Conservation (phyloP, 2,329 filamentous ascomycete genomes). For the Pseudogymnoascus pannorum region DNA sequence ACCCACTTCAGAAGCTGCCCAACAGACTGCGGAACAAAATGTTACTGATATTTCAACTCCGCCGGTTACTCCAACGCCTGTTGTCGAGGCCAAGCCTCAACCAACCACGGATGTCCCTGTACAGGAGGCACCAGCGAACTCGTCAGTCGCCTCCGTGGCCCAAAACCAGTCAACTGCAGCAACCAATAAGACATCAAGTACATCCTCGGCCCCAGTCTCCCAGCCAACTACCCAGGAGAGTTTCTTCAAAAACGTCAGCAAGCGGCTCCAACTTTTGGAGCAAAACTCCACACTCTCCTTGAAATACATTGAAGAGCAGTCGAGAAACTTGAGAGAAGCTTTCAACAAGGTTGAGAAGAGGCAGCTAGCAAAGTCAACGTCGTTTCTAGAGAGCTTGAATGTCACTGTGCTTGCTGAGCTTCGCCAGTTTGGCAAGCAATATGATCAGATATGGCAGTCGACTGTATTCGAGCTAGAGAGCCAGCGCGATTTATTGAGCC, state of each 20-base stretch:
- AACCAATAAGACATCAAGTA: constrained; percentile 27
- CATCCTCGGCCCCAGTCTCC: constrained; percentile 40
- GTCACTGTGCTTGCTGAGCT: constrained; percentile 77
- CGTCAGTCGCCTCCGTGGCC: not conserved
- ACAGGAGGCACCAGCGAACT: not conserved
- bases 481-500: constrained; percentile 76
- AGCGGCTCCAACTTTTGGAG: constrained; percentile 84
- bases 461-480: constrained; percentile 87
- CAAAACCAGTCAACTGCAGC: not conserved
- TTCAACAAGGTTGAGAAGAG: constrained; percentile 81
- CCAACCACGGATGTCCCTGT: not conserved
- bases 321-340: constrained; percentile 78
- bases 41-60: not conserved
- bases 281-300: constrained; percentile 86
- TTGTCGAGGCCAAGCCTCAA: not conserved
- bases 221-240: constrained; percentile 89
- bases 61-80: not conserved
- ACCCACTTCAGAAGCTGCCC: not conserved
- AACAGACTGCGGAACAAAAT: not conserved
- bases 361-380: constrained; percentile 74
- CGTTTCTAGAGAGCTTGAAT: constrained; percentile 81
- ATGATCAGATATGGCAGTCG: constrained; percentile 94
- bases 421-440: constrained; percentile 70
- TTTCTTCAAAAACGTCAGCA: constrained; percentile 95
- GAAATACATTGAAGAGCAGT: constrained; percentile 96